Conservation (phyloP, 1,284 basidiomycete genomes). For the Rhodotorula sp. region DNA sequence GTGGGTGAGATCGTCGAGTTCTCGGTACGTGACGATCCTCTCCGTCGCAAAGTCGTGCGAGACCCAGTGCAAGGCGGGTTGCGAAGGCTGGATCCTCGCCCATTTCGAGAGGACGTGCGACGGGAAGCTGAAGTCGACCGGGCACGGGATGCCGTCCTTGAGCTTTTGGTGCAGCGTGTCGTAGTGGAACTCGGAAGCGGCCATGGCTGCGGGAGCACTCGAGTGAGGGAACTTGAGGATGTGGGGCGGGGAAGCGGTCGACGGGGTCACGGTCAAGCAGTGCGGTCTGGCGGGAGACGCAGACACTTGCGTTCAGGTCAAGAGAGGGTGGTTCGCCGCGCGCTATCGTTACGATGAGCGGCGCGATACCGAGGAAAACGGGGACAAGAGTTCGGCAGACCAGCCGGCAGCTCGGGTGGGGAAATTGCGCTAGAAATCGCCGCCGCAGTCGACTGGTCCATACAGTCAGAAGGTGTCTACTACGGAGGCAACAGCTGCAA, state of each 20-base stretch:
- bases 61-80: slow-evolving; percentile 32
- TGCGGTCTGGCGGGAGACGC: neutral
- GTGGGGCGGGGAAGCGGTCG: neutral
- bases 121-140: slow-evolving; percentile 34
- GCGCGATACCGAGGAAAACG: too few relatives aligned
- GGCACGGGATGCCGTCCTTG: slow-evolving; percentile 29
- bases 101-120: slow-evolving; percentile 28
- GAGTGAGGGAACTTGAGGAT: neutral
- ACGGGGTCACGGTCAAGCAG: neutral
- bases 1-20: slow-evolving; percentile 24
- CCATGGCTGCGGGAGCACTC: neutral
- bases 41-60: slow-evolving; percentile 23
- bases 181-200: slow-evolving; percentile 16
- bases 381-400: too few relatives aligned
- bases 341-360: too few relatives aligned
- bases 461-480: too few relatives aligned
- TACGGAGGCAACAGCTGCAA: too few relatives aligned
- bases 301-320: too few relatives aligned
- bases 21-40: slow-evolving; percentile 18
- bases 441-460: too few relatives aligned
- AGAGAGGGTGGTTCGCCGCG: too few relatives aligned
- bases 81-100: slow-evolving; percentile 11
- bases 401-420: too few relatives aligned
- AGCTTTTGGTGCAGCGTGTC: slow-evolving; percentile 6
- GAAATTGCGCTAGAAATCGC: too few relatives aligned